These are phyloP conservation scores for Neoboletus brunneissimus DNA, from an alignment of 768 basidiomycete genomes.

Conservation along the genomic window DNA sequence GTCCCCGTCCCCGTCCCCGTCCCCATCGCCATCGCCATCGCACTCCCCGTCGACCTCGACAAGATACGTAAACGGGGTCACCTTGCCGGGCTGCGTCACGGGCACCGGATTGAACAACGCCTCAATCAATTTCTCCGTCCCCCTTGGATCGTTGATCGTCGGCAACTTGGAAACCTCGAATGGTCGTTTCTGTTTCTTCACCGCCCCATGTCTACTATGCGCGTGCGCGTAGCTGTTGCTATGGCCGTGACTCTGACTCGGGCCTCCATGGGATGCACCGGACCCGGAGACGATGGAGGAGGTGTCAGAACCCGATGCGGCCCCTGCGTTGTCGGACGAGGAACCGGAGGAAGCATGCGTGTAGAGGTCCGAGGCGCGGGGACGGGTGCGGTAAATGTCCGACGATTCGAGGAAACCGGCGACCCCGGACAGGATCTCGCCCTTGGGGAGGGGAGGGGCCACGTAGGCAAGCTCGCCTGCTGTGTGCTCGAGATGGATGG, in stretches of 20 bases:
- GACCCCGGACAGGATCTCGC: slow-evolving; percentile 69
- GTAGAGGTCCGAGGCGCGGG: slow-evolving; percentile 50
- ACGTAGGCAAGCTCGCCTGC: slow-evolving; percentile 55
- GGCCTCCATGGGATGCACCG: background rate
- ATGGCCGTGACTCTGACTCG: background rate
- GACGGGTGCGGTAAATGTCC: slow-evolving; percentile 51
- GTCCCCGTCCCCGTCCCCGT: slow-evolving; percentile 19
- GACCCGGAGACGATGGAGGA: slow-evolving; percentile 23
- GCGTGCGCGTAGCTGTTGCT: background rate
- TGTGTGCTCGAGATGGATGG: slow-evolving; percentile 53
- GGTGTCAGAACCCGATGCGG: slow-evolving; percentile 13
- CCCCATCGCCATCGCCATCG: slow-evolving; percentile 16
- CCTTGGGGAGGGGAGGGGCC: slow-evolving; percentile 67
- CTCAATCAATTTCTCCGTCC: slow-evolving; percentile 74
- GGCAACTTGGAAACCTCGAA: slow-evolving; percentile 43
- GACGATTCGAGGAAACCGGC: slow-evolving; percentile 54
- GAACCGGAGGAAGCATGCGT: slow-evolving; percentile 23
- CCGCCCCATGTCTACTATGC: background rate
- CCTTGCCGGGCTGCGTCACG: slow-evolving; percentile 30
- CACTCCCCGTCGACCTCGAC: slow-evolving; percentile 27
- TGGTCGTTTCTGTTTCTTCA: slow-evolving; percentile 25
- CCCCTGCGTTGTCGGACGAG: slow-evolving; percentile 24
- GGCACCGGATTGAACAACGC: slow-evolving; percentile 73
- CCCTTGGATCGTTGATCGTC: slow-evolving; percentile 53
- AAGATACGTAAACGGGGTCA: slow-evolving; percentile 39